Evolutionary conservation across 257 asterid species (phyloP).

Genomic region (Nicotiana paniculata): DNA sequence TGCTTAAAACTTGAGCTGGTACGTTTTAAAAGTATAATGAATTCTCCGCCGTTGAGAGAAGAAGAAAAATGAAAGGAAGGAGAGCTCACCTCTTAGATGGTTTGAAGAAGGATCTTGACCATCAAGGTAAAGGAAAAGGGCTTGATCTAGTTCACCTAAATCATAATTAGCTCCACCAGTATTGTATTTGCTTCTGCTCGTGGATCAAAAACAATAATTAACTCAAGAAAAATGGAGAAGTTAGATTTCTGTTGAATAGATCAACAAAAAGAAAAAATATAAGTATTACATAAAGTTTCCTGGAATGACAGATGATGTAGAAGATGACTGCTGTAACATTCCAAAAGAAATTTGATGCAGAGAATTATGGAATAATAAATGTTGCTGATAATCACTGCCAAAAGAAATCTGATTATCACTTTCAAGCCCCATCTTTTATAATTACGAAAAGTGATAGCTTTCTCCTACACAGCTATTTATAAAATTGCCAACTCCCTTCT

Average conservation of each 20-base stretch:
- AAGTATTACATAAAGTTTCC: conserved; percentile 38
- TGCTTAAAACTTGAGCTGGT: conserved; percentile 15
- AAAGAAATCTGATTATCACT: conserved; percentile 2
- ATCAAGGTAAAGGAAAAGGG: conserved; percentile 56
- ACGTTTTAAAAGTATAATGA: no score
- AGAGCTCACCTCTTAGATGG: conserved; percentile 36
- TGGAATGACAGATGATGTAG: conserved; percentile 44
- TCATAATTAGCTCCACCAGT: conserved; percentile 42
- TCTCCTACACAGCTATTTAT: background rate
- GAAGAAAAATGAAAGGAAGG: background rate
- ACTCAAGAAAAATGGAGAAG: background rate
- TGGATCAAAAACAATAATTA: background rate
- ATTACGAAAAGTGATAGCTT: background rate
- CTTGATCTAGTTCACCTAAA: conserved; percentile 81
- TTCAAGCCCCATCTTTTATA: background rate
- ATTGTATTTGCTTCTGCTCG: conserved; percentile 54
- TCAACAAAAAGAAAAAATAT: background rate
- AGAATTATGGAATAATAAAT: conserved; percentile 20
- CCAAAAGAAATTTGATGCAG: conserved; percentile 57
- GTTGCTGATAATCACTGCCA: background rate
- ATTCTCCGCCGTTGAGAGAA: no score
- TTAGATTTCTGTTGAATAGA: background rate
- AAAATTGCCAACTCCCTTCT: no score
- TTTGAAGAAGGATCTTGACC: conserved; percentile 51
- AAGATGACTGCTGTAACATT: conserved; percentile 59